Percentiles rank a stretch among this genome's conserved stretches.
Conservation (phyloP, 306 rosid genomes). For the Castanospermum australe region DNA sequence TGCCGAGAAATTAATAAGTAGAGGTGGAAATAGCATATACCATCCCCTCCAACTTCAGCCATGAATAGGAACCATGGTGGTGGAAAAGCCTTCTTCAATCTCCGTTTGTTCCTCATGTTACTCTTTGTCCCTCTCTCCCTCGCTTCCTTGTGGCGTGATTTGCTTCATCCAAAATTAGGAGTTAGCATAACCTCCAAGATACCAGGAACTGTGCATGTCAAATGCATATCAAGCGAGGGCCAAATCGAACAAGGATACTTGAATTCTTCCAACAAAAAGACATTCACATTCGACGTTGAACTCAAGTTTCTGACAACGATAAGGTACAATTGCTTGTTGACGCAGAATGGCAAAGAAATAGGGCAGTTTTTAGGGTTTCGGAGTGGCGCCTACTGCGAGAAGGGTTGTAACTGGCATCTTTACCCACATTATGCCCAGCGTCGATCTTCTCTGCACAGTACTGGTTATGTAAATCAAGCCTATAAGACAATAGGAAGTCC, state of each 20-base stretch:
- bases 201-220: constrained; percentile 4
- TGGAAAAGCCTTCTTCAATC: neutral
- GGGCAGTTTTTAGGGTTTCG: constrained; percentile 42
- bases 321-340: constrained; percentile 36
- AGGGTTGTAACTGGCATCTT: constrained; percentile 34
- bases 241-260: constrained; percentile 9
- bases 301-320: constrained; percentile 35
- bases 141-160: constrained; percentile 13
- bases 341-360: constrained; percentile 21
- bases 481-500: constrained; percentile 44
- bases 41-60: neutral
- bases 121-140: neutral
- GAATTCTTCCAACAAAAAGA: neutral
- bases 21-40: neutral
- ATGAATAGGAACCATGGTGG: constrained; percentile 4
- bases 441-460: neutral
- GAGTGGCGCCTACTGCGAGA: constrained; percentile 38
- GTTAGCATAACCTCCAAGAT: constrained; percentile 31
- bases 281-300: constrained; percentile 25
- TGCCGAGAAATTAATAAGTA: constrained; percentile 9
- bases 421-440: constrained; percentile 28
- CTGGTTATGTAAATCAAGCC: constrained; percentile 28
- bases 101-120: neutral
- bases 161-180: constrained; percentile 24
- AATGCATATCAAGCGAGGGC: constrained; percentile 41